Percentiles rank a stretch among this genome's conserved stretches.
These are phyloP conservation scores for Micractinium conductrix DNA, from an alignment of 139 green algal species.

Conservation along the genomic window DNA sequence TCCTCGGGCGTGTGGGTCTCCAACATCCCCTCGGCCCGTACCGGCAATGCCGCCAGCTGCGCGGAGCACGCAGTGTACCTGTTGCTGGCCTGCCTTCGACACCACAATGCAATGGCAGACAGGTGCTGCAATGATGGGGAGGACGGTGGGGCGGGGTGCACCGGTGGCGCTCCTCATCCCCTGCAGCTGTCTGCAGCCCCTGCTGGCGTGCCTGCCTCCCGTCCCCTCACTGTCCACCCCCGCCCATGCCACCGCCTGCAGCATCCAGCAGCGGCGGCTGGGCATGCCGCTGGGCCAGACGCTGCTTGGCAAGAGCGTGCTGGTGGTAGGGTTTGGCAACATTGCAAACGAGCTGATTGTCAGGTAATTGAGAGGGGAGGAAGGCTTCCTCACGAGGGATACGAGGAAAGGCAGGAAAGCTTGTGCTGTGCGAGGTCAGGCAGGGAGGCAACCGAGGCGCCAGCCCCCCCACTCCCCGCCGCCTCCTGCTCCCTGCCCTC, in stretches of 20 bases:
- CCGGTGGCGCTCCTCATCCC: background rate
- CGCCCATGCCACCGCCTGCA: background rate
- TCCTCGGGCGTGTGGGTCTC: slow-evolving; percentile 61
- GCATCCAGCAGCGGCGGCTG: slow-evolving; percentile 41
- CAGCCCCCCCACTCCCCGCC: too few species aligned
- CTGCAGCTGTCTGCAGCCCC: background rate
- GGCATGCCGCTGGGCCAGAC: slow-evolving; percentile 52
- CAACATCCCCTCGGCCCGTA: slow-evolving; percentile 66
- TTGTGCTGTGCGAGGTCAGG: background rate
- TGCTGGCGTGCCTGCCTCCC: background rate
- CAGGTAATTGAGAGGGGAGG: too few species aligned
- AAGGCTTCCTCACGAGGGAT: too few species aligned
- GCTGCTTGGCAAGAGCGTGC: slow-evolving; percentile 47
- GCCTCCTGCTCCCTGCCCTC: background rate
- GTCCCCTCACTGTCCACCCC: background rate
- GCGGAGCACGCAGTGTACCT: slow-evolving; percentile 78
- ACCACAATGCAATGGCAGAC: slow-evolving; percentile 48
- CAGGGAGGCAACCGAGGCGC: too few species aligned
- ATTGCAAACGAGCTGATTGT: slow-evolving; percentile 62
- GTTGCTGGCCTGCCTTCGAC: slow-evolving; percentile 57
- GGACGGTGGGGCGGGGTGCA: background rate
- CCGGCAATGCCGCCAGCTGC: slow-evolving; percentile 71
- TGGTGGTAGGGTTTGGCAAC: slow-evolving; percentile 61
- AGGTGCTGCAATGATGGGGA: background rate
- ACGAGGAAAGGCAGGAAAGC: background rate